phyloP scores from a whole-genome alignment of 2,329 filamentous ascomycete species.

The Aureobasidium zeae region DNA sequence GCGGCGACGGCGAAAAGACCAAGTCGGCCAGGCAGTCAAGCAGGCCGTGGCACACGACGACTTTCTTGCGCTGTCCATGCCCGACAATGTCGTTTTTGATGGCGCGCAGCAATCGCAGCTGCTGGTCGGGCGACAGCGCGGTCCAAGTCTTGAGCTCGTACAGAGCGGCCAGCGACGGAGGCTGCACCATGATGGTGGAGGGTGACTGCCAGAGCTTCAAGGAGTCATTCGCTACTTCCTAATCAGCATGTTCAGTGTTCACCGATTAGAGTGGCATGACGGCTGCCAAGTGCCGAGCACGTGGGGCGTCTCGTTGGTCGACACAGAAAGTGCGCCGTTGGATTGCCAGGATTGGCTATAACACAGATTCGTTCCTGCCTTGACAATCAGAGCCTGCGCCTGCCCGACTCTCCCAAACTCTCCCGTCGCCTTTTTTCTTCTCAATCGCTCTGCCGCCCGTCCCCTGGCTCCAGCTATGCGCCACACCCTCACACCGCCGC shows the following conservation, averaged over 20 bases:
- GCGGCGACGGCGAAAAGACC: constrained; percentile 40
- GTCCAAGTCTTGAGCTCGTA: constrained; percentile 19
- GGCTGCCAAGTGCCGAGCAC: no score
- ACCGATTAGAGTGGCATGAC: no score
- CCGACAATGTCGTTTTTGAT: constrained; percentile 88
- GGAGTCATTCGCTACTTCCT: no score
- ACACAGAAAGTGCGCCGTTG: no score
- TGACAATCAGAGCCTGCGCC: neutral
- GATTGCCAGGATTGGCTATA: no score
- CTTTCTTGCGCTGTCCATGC: constrained; percentile 76
- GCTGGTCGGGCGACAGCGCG: constrained; percentile 24
- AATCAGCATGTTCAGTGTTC: no score
- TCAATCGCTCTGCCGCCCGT: neutral
- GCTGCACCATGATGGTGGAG: constrained; percentile 17
- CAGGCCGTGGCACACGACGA: constrained; percentile 62
- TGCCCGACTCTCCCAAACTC: neutral
- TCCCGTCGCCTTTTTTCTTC: neutral
- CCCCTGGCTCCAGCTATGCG: constrained; percentile 15
- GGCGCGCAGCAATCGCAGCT: constrained; percentile 51
- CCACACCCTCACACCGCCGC: constrained; percentile 12
- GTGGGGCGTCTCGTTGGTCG: no score
- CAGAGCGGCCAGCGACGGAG: constrained; percentile 16
- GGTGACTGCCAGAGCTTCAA: no score
- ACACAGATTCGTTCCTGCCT: neutral
- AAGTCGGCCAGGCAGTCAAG: constrained; percentile 52